phyloP scores from a whole-genome alignment of 2,329 filamentous ascomycete species.

The Colletotrichum filicis region DNA sequence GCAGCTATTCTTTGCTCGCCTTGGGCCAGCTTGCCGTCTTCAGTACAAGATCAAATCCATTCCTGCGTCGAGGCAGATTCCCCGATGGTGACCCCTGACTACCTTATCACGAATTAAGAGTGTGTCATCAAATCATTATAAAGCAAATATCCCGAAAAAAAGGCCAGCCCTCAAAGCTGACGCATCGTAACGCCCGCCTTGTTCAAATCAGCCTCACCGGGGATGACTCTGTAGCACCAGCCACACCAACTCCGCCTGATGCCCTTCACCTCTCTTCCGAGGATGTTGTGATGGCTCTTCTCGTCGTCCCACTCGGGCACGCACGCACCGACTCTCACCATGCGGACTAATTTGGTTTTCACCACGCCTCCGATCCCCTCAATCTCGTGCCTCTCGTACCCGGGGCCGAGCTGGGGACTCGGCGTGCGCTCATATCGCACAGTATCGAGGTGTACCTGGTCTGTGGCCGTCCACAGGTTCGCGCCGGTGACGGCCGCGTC shows the following conservation, averaged over 20 bases:
- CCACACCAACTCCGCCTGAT: constrained; percentile 85
- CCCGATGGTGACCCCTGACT: not conserved
- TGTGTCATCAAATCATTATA: constrained; percentile 3
- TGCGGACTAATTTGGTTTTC: constrained; percentile 87
- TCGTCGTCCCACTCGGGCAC: constrained; percentile 91
- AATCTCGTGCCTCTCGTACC: constrained; percentile 88
- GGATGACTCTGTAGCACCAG: constrained; percentile 86
- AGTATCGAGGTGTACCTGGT: constrained; percentile 42
- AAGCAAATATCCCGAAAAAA: not conserved
- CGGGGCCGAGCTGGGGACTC: constrained; percentile 67
- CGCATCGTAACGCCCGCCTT: constrained; percentile 22
- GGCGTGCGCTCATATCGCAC: constrained; percentile 52
- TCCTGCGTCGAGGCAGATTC: not conserved
- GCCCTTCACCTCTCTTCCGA: constrained; percentile 77
- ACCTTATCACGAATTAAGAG: not conserved
- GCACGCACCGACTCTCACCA: constrained; percentile 83
- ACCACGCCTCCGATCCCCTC: constrained; percentile 90
- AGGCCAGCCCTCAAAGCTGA: not conserved
- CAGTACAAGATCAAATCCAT: not conserved
- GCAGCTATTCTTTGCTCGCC: not conserved
- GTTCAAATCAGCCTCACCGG: constrained; percentile 52
- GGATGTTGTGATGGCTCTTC: constrained; percentile 70
- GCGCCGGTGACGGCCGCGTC: constrained; percentile 64
- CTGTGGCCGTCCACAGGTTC: constrained; percentile 35
- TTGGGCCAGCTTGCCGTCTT: not conserved